A percentile compares a stretch with the other conserved stretches of the same genome.
Conservation (phyloP, 768 basidiomycete genomes). For the Mycena pura region DNA sequence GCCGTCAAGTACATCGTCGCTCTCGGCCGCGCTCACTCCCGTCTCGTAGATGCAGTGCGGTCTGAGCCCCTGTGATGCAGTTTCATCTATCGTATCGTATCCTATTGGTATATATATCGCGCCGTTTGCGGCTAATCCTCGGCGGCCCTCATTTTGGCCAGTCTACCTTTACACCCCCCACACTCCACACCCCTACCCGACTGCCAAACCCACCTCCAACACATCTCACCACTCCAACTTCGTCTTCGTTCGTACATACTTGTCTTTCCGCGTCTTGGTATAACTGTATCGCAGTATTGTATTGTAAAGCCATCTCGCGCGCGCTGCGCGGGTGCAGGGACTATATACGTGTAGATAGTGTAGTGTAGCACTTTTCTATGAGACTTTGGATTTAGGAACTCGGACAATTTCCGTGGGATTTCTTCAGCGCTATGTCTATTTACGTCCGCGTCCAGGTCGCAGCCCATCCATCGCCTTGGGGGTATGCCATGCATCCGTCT, state of each 20-base stretch:
- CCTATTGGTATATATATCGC: constrained; percentile 22
- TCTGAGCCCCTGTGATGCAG: constrained; percentile 10
- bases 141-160: too few species aligned
- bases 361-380: constrained; percentile 8
- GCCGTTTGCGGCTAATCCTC: constrained; percentile 12
- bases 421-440: too few species aligned
- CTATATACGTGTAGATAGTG: constrained; percentile 25
- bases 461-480: too few species aligned
- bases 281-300: constrained; percentile 11
- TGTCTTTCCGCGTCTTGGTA: not conserved
- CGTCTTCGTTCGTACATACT: not conserved
- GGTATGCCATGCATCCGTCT: too few species aligned
- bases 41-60: constrained; percentile 34
- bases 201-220: too few species aligned
- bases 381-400: too few species aligned
- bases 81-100: constrained; percentile 8
- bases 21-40: constrained; percentile 52
- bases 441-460: too few species aligned
- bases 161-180: too few species aligned
- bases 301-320: too few species aligned
- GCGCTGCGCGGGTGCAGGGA: too few species aligned
- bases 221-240: not conserved
- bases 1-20: constrained; percentile 37
- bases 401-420: too few species aligned
- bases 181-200: too few species aligned